Percentiles rank a stretch among this genome's conserved stretches.
Conservation (phyloP, 306 rosid species). For the Trifolium subterraneum region DNA sequence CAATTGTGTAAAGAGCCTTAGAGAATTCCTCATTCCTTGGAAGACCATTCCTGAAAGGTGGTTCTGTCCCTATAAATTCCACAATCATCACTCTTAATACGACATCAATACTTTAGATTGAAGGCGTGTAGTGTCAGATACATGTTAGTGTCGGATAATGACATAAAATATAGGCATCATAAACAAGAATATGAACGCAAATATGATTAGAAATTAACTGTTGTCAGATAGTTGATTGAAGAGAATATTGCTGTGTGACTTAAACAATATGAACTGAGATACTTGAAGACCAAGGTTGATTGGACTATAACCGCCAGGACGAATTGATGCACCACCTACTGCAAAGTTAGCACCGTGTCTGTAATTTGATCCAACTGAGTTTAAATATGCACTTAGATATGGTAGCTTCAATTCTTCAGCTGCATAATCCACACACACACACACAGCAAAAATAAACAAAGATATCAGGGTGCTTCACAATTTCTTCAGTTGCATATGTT, state of each 20-base stretch:
- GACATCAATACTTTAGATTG: neutral
- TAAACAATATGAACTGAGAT: slow-evolving; percentile 71
- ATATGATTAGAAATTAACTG: slow-evolving; percentile 47
- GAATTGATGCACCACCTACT: slow-evolving; percentile 74
- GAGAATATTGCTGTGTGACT: slow-evolving; percentile 59
- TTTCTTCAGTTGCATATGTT: too few relatives aligned
- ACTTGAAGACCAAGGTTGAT: slow-evolving; percentile 77
- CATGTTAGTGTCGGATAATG: neutral
- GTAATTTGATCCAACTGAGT: slow-evolving; percentile 78
- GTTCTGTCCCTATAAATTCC: slow-evolving; percentile 49
- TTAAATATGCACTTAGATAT: slow-evolving; percentile 76
- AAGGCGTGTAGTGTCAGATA: neutral
- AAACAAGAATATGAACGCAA: slow-evolving; percentile 19
- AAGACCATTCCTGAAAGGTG: slow-evolving; percentile 52
- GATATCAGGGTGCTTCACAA: too few relatives aligned
- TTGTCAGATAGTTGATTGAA: slow-evolving; percentile 51
- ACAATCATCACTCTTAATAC: neutral
- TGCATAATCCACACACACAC: neutral
- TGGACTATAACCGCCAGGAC: slow-evolving; percentile 75
- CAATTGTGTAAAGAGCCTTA: slow-evolving; percentile 75
- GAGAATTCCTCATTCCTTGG: slow-evolving; percentile 78
- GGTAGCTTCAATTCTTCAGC: slow-evolving; percentile 71
- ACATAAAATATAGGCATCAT: neutral
- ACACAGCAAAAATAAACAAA: too few relatives aligned
- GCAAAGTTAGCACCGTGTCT: slow-evolving; percentile 87